Conservation (phyloP, 371 early-diverging fungal genomes). For the Mortierella sp. region DNA sequence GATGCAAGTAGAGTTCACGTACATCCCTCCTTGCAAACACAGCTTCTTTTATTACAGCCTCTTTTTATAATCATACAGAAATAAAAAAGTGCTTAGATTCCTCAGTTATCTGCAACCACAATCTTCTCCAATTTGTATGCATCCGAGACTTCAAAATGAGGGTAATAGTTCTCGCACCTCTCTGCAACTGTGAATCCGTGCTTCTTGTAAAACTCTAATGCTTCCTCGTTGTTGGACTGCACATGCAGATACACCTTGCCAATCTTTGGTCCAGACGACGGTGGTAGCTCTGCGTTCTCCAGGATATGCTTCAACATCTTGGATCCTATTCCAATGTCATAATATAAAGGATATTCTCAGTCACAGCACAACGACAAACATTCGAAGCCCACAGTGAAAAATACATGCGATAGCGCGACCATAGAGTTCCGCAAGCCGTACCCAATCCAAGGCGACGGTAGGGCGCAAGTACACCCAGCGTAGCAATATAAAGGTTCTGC, state of each 20-base stretch:
- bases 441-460: conserved; percentile 89
- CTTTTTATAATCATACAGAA: no score
- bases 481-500: conserved; percentile 89
- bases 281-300: conserved; percentile 58
- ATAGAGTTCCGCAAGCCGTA: no score
- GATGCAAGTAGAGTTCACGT: no score
- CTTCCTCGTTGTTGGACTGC: conserved; percentile 87
- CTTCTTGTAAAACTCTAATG: conserved; percentile 89
- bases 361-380: no score
- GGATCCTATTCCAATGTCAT: conserved; percentile 59
- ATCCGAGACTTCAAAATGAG: conserved; percentile 83
- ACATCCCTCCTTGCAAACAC: no score
- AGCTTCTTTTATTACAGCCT: no score
- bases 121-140: conserved; percentile 78
- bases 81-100: neutral
- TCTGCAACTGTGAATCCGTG: conserved; percentile 79
- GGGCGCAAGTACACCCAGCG: conserved; percentile 91
- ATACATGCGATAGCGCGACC: no score
- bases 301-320: conserved; percentile 71
- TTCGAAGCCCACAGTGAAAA: no score
- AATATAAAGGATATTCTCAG: no score
- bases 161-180: conserved; percentile 88
- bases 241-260: conserved; percentile 88
- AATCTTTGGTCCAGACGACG: conserved; percentile 54
- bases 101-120: neutral